These are phyloP conservation scores for Passiflora organensis DNA, from an alignment of 345 rosid species.

Conservation along the genomic window DNA sequence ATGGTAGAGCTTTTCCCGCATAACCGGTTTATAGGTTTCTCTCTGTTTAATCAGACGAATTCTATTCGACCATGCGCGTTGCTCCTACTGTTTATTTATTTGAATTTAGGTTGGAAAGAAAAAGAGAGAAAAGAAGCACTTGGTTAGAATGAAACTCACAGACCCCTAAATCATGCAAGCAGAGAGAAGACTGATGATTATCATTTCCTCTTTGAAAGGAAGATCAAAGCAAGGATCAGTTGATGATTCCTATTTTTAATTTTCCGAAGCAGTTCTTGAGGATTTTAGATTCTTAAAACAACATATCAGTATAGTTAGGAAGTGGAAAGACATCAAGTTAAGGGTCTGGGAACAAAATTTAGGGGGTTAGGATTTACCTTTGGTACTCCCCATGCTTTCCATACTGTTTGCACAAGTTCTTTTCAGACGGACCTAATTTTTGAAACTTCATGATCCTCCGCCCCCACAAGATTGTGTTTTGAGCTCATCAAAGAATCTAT, in stretches of 20 bases:
- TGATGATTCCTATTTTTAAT: too few species aligned
- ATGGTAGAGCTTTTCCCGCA: neutral
- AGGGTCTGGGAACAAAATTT: neutral
- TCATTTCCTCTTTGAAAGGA: too few species aligned
- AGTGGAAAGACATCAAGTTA: slow-evolving; percentile 4
- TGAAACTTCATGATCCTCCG: slow-evolving; percentile 35
- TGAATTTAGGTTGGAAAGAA: too few species aligned
- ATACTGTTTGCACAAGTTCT: slow-evolving; percentile 22
- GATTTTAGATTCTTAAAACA: too few species aligned
- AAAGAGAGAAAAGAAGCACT: too few species aligned
- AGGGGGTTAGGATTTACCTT: slow-evolving; percentile 7
- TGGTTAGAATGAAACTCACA: neutral
- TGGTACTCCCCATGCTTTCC: slow-evolving; percentile 7
- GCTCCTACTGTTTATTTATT: neutral
- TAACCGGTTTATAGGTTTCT: too few species aligned
- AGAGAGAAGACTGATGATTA: neutral
- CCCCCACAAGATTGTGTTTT: slow-evolving; percentile 45
- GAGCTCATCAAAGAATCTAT: slow-evolving; percentile 35
- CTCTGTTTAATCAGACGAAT: too few species aligned
- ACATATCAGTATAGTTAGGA: neutral
- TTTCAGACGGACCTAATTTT: slow-evolving; percentile 35
- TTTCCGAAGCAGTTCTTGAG: too few species aligned
- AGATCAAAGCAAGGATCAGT: too few species aligned
- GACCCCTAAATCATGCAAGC: neutral
- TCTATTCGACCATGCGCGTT: too few species aligned